Percentiles rank a stretch among this genome's conserved stretches.
Evolutionary conservation across 306 rosid genomes (phyloP).

Genomic region (Cucumis melo): DNA sequence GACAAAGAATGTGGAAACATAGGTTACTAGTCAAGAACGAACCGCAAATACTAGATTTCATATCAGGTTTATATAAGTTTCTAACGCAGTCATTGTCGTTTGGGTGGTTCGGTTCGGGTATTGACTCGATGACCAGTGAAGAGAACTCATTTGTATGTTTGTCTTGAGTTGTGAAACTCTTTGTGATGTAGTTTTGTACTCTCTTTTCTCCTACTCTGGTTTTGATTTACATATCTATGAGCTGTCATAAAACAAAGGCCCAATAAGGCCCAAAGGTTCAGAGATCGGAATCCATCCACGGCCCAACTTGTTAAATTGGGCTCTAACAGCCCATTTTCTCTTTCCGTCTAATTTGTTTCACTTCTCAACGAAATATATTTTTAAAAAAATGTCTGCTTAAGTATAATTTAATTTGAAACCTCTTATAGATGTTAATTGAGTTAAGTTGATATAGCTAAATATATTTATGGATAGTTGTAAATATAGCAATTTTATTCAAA

Average conservation of each 20-base stretch:
- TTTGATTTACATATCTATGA: not conserved
- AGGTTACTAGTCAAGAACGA: slow-evolving; percentile 96
- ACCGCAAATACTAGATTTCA: slow-evolving; percentile 27
- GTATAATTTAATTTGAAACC: no score
- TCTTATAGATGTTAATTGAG: no score
- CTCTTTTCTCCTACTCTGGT: not conserved
- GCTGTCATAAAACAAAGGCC: not conserved
- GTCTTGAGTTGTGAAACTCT: not conserved
- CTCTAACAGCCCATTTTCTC: not conserved
- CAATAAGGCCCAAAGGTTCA: not conserved
- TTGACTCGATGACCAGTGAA: slow-evolving; percentile 46
- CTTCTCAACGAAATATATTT: not conserved
- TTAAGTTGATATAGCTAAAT: no score
- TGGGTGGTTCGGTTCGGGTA: slow-evolving; percentile 93
- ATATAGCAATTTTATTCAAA: no score
- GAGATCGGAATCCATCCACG: not conserved
- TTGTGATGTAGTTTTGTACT: not conserved
- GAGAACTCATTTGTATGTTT: not conserved
- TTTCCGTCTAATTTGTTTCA: not conserved
- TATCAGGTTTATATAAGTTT: not conserved
- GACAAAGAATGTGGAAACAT: slow-evolving; percentile 8
- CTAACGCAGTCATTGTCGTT: not conserved
- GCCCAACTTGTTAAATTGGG: not conserved
- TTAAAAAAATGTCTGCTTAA: no score
- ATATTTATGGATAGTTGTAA: no score